Conservation (phyloP, 345 rosid genomes). For the Combretum micranthum region DNA sequence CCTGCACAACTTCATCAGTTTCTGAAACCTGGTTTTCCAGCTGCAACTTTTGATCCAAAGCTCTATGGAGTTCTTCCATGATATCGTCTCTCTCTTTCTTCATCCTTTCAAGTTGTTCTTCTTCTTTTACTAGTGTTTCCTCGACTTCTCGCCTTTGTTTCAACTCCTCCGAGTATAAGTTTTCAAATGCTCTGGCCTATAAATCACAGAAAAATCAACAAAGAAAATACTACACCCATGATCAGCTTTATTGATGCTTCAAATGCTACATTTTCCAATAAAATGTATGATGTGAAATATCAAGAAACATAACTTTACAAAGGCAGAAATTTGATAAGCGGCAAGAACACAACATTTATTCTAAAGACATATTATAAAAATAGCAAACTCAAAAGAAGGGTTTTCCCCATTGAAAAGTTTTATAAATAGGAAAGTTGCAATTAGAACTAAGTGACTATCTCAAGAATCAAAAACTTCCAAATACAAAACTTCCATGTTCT, state of each 20-base stretch:
- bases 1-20: conserved; percentile 40
- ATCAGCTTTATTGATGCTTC: background rate
- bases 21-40: conserved; percentile 53
- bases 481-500: no score
- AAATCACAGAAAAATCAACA: background rate
- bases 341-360: no score
- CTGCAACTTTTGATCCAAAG: conserved; percentile 33
- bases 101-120: conserved; percentile 43
- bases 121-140: conserved; percentile 49
- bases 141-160: conserved; percentile 64
- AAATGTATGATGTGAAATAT: no score
- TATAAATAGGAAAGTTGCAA: no score
- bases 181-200: conserved; percentile 61
- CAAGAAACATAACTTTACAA: no score
- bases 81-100: conserved; percentile 39
- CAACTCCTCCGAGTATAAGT: conserved; percentile 42
- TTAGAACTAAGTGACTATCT: no score
- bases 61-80: conserved; percentile 40
- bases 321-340: no score
- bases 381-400: no score
- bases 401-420: no score
- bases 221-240: background rate
- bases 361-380: no score
- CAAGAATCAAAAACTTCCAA: no score
- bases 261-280: no score